These are phyloP conservation scores for Pseudozyma tsukubaensis DNA, from an alignment of 1,284 basidiomycete species.

Conservation along the genomic window DNA sequence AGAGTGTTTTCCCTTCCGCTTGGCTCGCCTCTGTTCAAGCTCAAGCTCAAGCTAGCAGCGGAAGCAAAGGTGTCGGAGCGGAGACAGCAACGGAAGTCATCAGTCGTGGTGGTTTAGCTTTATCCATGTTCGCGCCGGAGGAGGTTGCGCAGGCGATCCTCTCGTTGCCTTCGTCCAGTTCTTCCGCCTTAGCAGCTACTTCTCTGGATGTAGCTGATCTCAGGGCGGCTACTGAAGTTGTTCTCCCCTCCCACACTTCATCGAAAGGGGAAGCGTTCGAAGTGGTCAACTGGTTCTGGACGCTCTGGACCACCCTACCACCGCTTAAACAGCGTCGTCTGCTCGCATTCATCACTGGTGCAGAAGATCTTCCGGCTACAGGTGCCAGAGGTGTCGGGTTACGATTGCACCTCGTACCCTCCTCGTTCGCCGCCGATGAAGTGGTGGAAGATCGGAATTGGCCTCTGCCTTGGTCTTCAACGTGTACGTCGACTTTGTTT, in stretches of 20 bases:
- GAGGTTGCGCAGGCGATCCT: slow-evolving; percentile 26
- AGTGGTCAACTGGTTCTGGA: slow-evolving; percentile 40
- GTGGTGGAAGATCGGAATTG: slow-evolving; percentile 12
- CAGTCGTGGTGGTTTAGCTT: slow-evolving; percentile 35
- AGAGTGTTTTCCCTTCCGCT: slow-evolving; percentile 23
- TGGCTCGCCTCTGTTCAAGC: slow-evolving; percentile 5
- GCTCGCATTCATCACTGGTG: slow-evolving; percentile 61
- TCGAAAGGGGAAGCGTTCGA: neutral
- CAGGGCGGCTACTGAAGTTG: slow-evolving; percentile 25
- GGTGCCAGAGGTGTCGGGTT: slow-evolving; percentile 48
- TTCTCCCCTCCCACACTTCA: slow-evolving; percentile 2
- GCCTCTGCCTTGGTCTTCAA: slow-evolving; percentile 58
- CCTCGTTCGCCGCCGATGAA: neutral
- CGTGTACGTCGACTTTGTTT: slow-evolving; percentile 59
- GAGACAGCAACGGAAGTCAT: slow-evolving; percentile 28
- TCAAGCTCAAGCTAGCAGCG: no score
- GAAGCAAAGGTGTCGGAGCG: neutral
- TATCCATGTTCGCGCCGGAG: slow-evolving; percentile 22
- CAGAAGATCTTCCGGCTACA: slow-evolving; percentile 45
- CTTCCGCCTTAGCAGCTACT: slow-evolving; percentile 1
- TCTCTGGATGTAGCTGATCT: slow-evolving; percentile 46
- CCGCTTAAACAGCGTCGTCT: slow-evolving; percentile 40
- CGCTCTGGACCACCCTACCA: slow-evolving; percentile 27
- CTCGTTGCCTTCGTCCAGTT: slow-evolving; percentile 13
- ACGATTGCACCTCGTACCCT: slow-evolving; percentile 48